phyloP scores from a whole-genome alignment of 2,329 filamentous ascomycete species.

The Metarhizium sp. region DNA sequence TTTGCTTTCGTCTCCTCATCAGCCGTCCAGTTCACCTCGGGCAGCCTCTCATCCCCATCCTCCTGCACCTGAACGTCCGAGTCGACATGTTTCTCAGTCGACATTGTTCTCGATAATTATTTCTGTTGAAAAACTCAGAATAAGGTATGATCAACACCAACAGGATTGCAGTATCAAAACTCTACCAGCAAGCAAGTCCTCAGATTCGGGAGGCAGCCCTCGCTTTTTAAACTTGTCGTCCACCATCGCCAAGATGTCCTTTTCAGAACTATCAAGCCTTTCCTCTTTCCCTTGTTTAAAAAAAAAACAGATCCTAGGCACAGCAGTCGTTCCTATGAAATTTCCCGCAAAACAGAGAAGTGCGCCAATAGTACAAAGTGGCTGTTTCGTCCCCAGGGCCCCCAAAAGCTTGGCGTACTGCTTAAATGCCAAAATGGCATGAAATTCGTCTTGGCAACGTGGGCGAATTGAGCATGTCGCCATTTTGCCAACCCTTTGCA shows the following conservation, averaged over 20 bases:
- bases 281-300: not conserved
- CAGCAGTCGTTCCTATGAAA: not conserved
- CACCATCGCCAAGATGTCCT: not conserved
- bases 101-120: not conserved
- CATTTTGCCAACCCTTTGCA: not conserved
- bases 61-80: not conserved
- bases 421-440: not conserved
- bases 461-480: not conserved
- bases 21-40: conserved; percentile 20
- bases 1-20: conserved; percentile 29
- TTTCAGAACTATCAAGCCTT: not conserved
- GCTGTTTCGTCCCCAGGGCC: not conserved
- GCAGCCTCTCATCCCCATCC: not conserved
- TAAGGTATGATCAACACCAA: no score
- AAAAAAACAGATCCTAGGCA: not conserved
- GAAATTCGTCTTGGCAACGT: not conserved
- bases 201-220: not conserved
- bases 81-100: not conserved
- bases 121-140: no score
- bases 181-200: not conserved
- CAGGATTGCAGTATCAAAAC: no score
- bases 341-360: not conserved
- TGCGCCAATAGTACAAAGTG: not conserved
- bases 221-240: not conserved
- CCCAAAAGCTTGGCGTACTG: not conserved